Base-by-base conservation (phyloP, 352 stramenopile species). In the Plasmopara halstedii region DNA sequence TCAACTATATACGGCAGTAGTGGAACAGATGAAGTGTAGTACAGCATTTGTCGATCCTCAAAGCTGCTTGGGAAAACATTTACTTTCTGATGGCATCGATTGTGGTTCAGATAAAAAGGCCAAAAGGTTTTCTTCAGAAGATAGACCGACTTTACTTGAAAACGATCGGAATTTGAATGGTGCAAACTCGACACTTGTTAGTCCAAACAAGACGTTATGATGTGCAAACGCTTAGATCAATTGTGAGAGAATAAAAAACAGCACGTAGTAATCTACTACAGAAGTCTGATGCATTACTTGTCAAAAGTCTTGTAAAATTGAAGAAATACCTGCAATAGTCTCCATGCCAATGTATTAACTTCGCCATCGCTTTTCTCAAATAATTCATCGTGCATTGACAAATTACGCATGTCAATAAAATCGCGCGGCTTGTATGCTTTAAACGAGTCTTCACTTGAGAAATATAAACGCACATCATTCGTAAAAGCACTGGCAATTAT, bases 231-330 rank as follows among this genome's bases (percentile, higher is more conserved):
- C n/a, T n/a, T n/a, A n/a, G n/a, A n/a, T n/a, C n/a, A n/a, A n/a
- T n/a, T n/a, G n/a, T n/a, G n/a, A n/a, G n/a, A n/a, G n/a, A 29
- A 29, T 6, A 10, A 29, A 6, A 29, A 29, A 10, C 25, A 29
- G 11, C 6, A 8, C 23, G 23, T 27, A 27, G 23, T 8, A 27
- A 4, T 4, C 23, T n/a, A n/a, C n/a, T n/a, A 27, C 23, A 8
- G 4, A 8, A 95, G 45, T 83, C 83, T 37, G 73, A 91, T 17
- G 83, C 82, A 47, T 73, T 94, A 55, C 72, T 88, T n/a, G 86
- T 98, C 31, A 73, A 92, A 48, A 82, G 25, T 10, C 25, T 6
- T 29, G 25, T 5, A 29, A 35, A 50, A 62, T 21, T 31, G 46
- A 7, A 62, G 34, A n/a, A 65, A 69, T 34, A 65, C 34, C 19